A percentile compares a stretch with the other conserved stretches of the same genome.
phyloP scores from a whole-genome alignment of 257 asterid species.

The Knoxia roxburghii region DNA sequence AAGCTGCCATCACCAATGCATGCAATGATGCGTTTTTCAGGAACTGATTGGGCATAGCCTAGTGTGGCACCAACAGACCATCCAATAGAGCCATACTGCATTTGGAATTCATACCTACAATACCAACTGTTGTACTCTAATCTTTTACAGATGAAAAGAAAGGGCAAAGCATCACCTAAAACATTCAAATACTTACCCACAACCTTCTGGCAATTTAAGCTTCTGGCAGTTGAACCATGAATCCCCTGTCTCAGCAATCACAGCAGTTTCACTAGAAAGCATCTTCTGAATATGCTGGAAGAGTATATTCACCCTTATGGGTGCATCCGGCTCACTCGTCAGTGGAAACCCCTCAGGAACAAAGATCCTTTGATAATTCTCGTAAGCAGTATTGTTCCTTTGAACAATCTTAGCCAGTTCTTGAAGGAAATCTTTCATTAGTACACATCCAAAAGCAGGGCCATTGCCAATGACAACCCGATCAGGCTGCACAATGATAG shows the following conservation, averaged over 20 bases:
- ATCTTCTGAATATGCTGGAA: slow-evolving; percentile 72
- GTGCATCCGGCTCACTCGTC: slow-evolving; percentile 53
- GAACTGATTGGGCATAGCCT: slow-evolving; percentile 64
- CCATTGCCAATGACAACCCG: slow-evolving; percentile 57
- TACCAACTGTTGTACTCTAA: slow-evolving; percentile 43
- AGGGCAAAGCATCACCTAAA: neutral
- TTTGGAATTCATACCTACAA: slow-evolving; percentile 73
- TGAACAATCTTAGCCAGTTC: slow-evolving; percentile 46
- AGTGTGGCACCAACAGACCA: slow-evolving; percentile 61
- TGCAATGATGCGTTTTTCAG: slow-evolving; percentile 47
- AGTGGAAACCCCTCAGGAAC: slow-evolving; percentile 70
- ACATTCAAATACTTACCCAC: slow-evolving; percentile 46
- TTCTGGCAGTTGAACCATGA: slow-evolving; percentile 95
- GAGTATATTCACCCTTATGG: slow-evolving; percentile 62
- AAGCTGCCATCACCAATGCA: slow-evolving; percentile 81
- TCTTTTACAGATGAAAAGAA: slow-evolving; percentile 12
- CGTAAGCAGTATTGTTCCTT: slow-evolving; percentile 50
- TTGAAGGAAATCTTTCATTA: slow-evolving; percentile 57
- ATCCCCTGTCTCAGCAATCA: slow-evolving; percentile 84
- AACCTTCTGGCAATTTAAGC: slow-evolving; percentile 70
- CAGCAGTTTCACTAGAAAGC: slow-evolving; percentile 49
- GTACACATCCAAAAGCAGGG: slow-evolving; percentile 70
- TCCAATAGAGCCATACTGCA: slow-evolving; percentile 58
- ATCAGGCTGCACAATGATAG: slow-evolving; percentile 68
- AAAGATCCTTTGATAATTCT: slow-evolving; percentile 56